phyloP scores from a whole-genome alignment of 202 grass and related monocot species.

The Dendrocalamus latiflorus region DNA sequence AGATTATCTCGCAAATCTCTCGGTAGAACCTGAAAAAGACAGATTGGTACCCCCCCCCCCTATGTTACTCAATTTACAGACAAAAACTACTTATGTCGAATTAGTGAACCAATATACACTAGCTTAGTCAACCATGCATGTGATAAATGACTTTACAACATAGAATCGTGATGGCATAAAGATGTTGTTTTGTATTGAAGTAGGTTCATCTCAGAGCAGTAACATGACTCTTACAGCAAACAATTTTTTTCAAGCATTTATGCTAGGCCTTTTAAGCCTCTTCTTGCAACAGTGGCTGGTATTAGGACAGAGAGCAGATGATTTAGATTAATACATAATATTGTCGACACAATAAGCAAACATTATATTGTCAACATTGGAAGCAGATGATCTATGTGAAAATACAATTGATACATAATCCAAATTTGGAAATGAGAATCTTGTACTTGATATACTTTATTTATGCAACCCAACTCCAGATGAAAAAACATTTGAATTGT shows the following conservation, averaged over 20 bases:
- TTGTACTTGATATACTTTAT: too few species aligned
- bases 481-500: not conserved
- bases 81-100: not conserved
- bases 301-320: not conserved
- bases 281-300: not conserved
- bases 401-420: not conserved
- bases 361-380: too few species aligned
- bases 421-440: not conserved
- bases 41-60: not conserved
- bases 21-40: slow-evolving; percentile 70
- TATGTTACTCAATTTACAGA: not conserved
- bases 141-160: not conserved
- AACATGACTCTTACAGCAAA: not conserved
- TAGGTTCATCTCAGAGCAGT: not conserved
- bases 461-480: not conserved
- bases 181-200: not conserved
- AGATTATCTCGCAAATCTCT: slow-evolving; percentile 67
- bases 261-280: not conserved
- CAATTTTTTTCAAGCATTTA: not conserved
- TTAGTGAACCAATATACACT: not conserved
- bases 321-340: too few species aligned
- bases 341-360: too few species aligned
- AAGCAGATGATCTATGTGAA: too few species aligned
- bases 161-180: not conserved
- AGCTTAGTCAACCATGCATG: not conserved